These are phyloP conservation scores for Agarophyton chilense DNA, from an alignment of 23 red algal species.

Conservation along the genomic window DNA sequence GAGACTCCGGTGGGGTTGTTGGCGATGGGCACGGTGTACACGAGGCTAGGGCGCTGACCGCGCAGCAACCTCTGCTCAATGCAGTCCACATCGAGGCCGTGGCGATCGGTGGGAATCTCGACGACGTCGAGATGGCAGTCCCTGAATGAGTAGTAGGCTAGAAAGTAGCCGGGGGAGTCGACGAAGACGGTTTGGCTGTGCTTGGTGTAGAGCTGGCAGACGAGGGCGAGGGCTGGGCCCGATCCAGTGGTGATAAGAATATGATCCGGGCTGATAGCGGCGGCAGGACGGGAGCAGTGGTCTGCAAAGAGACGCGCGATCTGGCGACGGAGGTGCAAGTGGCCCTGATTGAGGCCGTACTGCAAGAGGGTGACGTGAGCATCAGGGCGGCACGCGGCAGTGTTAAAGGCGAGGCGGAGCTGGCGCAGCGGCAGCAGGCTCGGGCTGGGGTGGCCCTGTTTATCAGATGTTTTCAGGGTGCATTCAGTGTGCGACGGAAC, in stretches of 20 bases:
- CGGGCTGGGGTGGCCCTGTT: constrained; percentile 80
- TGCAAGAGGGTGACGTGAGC: constrained; percentile 59
- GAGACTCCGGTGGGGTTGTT: constrained; percentile 80
- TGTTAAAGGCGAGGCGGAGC: constrained; percentile 29
- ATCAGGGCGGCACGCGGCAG: constrained; percentile 2
- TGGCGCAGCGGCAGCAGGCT: constrained; percentile 58
- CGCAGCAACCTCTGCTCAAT: constrained; percentile 8
- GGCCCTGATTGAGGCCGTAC: constrained; percentile 67
- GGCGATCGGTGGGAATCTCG: constrained; percentile 59
- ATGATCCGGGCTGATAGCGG: constrained; percentile 4
- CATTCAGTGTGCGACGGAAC: no score
- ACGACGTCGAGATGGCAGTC: constrained; percentile 67
- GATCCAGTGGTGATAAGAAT: constrained; percentile 87
- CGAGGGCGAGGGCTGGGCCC: constrained; percentile 56
- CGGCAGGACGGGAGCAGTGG: background rate
- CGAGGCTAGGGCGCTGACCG: constrained; percentile 46
- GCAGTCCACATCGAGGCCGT: constrained; percentile 78
- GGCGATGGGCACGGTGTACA: constrained; percentile 89
- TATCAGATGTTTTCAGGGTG: no score
- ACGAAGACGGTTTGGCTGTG: constrained; percentile 65
- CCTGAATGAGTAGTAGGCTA: constrained; percentile 72
- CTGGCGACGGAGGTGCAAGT: background rate
- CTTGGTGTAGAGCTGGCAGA: constrained; percentile 47
- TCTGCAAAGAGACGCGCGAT: constrained; percentile 3
- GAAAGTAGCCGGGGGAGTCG: constrained; percentile 81